Percentiles rank a stretch among this genome's conserved stretches.
These are phyloP conservation scores for Thielaviopsis euricoi DNA, from an alignment of 2,329 filamentous ascomycete genomes.

Conservation along the genomic window DNA sequence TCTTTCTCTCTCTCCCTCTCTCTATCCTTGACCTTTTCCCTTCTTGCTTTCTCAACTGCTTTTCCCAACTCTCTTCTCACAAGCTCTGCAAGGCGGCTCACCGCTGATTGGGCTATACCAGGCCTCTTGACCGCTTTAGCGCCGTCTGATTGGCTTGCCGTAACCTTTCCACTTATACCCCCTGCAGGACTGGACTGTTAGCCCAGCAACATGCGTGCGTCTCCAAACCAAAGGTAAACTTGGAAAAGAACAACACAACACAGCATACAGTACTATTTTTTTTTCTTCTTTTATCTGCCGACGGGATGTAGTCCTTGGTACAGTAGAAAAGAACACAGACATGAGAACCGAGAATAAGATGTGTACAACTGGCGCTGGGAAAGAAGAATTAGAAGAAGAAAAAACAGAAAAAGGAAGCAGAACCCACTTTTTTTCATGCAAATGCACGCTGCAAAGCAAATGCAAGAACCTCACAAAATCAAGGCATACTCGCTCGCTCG, in stretches of 20 bases:
- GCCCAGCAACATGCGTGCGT: neutral
- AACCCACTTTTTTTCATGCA: neutral
- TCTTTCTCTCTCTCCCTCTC: too few species aligned
- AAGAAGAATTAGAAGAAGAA: too few species aligned
- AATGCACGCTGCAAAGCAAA: neutral
- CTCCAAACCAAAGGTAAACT: neutral
- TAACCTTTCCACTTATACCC: neutral
- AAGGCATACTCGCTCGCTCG: neutral
- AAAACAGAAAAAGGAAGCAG: neutral
- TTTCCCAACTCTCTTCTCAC: neutral
- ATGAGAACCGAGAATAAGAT: neutral
- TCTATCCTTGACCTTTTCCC: neutral
- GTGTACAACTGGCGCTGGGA: too few species aligned
- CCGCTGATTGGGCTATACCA: neutral
- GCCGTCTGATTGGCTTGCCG: neutral
- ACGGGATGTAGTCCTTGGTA: too few species aligned
- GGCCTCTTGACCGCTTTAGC: neutral
- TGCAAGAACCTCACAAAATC: neutral
- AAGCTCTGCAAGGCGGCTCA: neutral
- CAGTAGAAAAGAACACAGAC: too few species aligned
- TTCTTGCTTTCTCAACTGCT: neutral
- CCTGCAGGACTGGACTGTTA: neutral
- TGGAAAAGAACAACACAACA: neutral
- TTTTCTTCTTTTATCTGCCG: neutral
- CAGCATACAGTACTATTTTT: too few species aligned